A percentile compares a stretch with the other conserved stretches of the same genome.
Evolutionary conservation across 2,329 filamentous ascomycete genomes (phyloP).

Genomic region (Calonectria crousiana): DNA sequence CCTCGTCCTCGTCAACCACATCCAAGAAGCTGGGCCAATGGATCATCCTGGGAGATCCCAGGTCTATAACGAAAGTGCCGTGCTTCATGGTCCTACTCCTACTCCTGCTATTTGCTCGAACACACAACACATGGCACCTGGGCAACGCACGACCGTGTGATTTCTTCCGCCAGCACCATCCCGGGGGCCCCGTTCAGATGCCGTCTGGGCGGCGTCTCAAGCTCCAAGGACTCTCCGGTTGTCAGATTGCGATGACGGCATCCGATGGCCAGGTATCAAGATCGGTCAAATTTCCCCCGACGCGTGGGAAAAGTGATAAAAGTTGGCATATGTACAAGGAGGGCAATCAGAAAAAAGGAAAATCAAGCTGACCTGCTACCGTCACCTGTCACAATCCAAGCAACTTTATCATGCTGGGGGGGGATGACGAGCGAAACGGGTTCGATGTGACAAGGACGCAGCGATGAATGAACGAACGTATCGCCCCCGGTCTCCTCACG

Average conservation of each 20-base stretch:
- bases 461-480: background rate
- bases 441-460: background rate
- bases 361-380: background rate
- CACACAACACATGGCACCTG: constrained; percentile 3
- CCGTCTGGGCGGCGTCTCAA: constrained; percentile 19
- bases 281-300: constrained; percentile 1
- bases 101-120: constrained; percentile 2
- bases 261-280: background rate
- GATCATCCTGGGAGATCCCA: constrained; percentile 13
- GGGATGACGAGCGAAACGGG: background rate
- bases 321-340: background rate
- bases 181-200: background rate
- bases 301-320: background rate
- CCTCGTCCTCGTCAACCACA: background rate
- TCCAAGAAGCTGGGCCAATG: constrained; percentile 16
- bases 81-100: background rate
- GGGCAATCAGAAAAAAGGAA: background rate
- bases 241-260: constrained; percentile 1
- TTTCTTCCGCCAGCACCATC: background rate
- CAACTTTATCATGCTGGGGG: background rate
- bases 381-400: background rate
- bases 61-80: background rate
- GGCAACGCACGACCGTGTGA: constrained; percentile 6
- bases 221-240: background rate
- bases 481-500: background rate